Evolutionary conservation across 768 basidiomycete species (phyloP), one percentile per base, ranked within the genome.

Genomic region (Hemileccinum rubropunctum): DNA sequence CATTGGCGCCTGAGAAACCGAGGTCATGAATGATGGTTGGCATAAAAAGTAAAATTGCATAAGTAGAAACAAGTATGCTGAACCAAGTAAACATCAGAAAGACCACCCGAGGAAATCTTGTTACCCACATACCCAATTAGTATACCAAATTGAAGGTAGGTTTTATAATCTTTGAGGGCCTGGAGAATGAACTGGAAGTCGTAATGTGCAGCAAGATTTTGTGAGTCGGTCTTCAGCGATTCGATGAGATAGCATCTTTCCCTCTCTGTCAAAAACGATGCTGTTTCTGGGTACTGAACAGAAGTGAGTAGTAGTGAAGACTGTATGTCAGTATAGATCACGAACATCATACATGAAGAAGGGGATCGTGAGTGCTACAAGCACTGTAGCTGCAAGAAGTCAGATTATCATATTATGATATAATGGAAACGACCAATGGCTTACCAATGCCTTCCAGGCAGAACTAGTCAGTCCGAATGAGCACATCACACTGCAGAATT

Each of bases 331-430:
- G 28, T 8, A 33, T 47, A 45, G 13, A 17, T 27, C 14, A 45
- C 72, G 42, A 51, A 76, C 76, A 58, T 81, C 78, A 48, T 80
- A 65, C 65, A 81, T 74, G 58, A 70, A 72, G 61, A 76, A 80
- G 64, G 70, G 79, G 11, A 51, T 42, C 9, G 28, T 6, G 12
- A 49, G 39, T 13, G 58, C 58, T 4, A 58, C 45, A 5, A 60
- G 14, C 23, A 60, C 45, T n/a, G 58, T 60, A 9, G 43, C 58
- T 60, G 28, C 12, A 32, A 10, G 3, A 37, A 18, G 13, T 32
- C 51, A 8, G 51, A 48, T 36, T 14, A n/a, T n/a, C 11, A 30
- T 26, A 37, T 6, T n/a, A 36, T n/a, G 3, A 17, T n/a, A 9
- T 15, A 18, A 4, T 11, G 12, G 4, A 23, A 6, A 6, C 28